phyloP scores from a whole-genome alignment of 78 protist species.

The Guillardia theta region DNA sequence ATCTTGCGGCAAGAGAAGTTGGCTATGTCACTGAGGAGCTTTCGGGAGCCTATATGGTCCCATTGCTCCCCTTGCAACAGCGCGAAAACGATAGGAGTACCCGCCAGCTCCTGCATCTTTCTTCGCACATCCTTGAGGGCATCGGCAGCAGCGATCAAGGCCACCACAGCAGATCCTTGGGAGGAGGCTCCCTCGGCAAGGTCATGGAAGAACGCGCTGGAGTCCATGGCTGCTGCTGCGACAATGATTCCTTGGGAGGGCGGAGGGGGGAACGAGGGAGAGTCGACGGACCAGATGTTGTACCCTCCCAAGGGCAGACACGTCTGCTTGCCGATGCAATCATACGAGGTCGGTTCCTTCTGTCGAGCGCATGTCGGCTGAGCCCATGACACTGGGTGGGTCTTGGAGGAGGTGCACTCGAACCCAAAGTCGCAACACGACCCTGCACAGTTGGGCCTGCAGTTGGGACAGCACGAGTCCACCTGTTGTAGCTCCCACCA shows the following conservation, averaged over 20 bases:
- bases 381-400: not conserved
- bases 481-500: not conserved
- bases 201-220: not conserved
- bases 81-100: not conserved
- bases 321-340: not conserved
- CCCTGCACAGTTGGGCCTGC: not conserved
- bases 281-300: not conserved
- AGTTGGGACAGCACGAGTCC: not conserved
- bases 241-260: not conserved
- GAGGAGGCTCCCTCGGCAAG: not conserved
- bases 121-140: not conserved
- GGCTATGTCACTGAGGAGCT: not conserved
- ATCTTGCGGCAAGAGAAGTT: not conserved
- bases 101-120: not conserved
- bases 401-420: not conserved
- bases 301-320: not conserved
- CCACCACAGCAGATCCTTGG: not conserved
- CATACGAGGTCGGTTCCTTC: not conserved
- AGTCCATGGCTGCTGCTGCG: not conserved
- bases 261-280: not conserved
- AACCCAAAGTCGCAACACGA: not conserved
- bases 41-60: not conserved
- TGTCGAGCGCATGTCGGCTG: not conserved
- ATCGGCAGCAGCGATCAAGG: not conserved
- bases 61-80: not conserved